phyloP scores from a whole-genome alignment of 352 stramenopile genomes.

The Phytopythium montanum region DNA sequence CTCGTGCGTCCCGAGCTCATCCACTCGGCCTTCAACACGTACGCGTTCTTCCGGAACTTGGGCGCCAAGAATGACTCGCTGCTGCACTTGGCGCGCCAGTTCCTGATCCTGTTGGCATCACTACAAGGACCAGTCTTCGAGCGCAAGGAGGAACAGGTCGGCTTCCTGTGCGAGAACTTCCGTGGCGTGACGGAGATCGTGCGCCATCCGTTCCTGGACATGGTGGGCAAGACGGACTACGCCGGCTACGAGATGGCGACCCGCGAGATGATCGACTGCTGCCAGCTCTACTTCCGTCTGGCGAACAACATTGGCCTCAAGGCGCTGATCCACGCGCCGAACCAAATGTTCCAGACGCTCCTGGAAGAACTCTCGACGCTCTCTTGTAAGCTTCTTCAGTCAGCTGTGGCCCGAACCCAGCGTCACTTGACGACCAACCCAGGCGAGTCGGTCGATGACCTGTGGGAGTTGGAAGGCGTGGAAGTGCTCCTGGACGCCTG shows the following conservation, averaged over 20 bases:
- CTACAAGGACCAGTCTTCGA: conserved; percentile 70
- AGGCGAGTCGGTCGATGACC: conserved; percentile 52
- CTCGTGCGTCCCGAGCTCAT: conserved; percentile 71
- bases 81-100: conserved; percentile 76
- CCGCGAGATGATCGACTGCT: conserved; percentile 81
- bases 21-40: conserved; percentile 85
- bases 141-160: conserved; percentile 51
- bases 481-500: conserved; percentile 81
- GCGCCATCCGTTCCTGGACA: conserved; percentile 70
- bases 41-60: conserved; percentile 73
- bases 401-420: conserved; percentile 57
- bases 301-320: conserved; percentile 73
- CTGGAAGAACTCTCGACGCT: conserved; percentile 69
- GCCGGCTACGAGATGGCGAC: conserved; percentile 65
- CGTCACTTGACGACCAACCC: conserved; percentile 42
- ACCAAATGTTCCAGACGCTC: conserved; percentile 49
- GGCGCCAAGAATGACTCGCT: conserved; percentile 64
- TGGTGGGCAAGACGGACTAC: conserved; percentile 59
- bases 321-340: conserved; percentile 33
- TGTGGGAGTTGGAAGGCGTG: conserved; percentile 83
- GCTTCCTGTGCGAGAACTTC: conserved; percentile 73
- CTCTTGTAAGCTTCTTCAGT: conserved; percentile 67
- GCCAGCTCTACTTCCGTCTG: conserved; percentile 72
- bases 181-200: conserved; percentile 56
- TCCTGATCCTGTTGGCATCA: conserved; percentile 76